Base-by-base conservation (phyloP, 192 early-diverging fungal species). In the Entrophospora sp. region DNA sequence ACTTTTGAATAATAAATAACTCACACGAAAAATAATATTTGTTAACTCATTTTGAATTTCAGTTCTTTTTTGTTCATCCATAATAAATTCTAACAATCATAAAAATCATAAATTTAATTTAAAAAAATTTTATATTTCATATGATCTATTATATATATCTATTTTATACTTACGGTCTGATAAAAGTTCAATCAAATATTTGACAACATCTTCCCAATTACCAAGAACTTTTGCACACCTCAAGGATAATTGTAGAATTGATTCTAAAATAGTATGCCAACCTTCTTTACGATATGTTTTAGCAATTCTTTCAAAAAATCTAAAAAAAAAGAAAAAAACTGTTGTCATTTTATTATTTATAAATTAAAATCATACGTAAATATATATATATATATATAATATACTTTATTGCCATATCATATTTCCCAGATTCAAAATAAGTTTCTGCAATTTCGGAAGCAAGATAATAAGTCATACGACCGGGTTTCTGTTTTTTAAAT, bases 241-340 rank as follows among this genome's bases (percentile, higher is more conserved):
- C 4, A 86, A 56, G 4, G 81, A 89, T 71, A 77, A 83, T 40
- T 75, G 68, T 31, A 90, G 60, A 16, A 93, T 87, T 5, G 81
- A 83, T 7, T 77, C 83, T 10, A 95, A 73, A 1, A 95, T 79
- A 22, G 71, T 61, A 57, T 75, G 74, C 93, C 93, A 95, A 32
- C 75, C 69, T 68, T 95, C 93, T 66, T 93, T 93, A 3, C 93
- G 83, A 73, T 95, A 95, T 5, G 88, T 94, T 59, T 89, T 92
- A 45, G 79, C 83, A 53, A 95, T 95, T 2, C 93, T 72, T 46
- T 93, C 91, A 75, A 89, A 95, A 67, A 95, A 95, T 43, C 81
- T 86, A 51, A 2, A 28, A 4, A 12, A 36, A 38, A 55, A 34
- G 20, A 4, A 12, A 28, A 16, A 55, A 4, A 1, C 24, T 22